Evolutionary conservation across 2,329 filamentous ascomycete species (phyloP).

Genomic region (Gremmenia infestans): DNA sequence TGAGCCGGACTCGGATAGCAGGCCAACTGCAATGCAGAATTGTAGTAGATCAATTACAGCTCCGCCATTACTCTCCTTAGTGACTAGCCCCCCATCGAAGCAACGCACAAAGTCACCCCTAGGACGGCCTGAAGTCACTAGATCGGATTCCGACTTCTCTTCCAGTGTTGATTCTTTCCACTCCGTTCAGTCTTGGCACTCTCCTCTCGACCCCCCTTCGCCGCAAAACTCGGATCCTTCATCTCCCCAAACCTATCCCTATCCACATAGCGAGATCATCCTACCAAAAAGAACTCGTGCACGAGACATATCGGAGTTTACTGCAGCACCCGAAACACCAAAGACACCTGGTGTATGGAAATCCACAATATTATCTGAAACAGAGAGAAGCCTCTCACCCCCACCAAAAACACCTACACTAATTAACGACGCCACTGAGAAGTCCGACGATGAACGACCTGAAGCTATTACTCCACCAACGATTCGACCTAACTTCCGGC

Average conservation of each 20-base stretch:
- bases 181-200: conserved; percentile 48
- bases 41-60: conserved; percentile 34
- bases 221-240: conserved; percentile 41
- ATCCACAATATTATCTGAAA: conserved; percentile 5
- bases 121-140: conserved; percentile 18
- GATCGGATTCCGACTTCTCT: conserved; percentile 35
- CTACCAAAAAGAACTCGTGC: conserved; percentile 32
- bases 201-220: conserved; percentile 39
- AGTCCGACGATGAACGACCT: conserved; percentile 36
- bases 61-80: conserved; percentile 39
- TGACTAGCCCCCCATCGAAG: conserved; percentile 39
- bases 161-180: conserved; percentile 51
- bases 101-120: conserved; percentile 22
- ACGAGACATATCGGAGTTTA: conserved; percentile 33
- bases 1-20: conserved; percentile 27
- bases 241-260: conserved; percentile 33
- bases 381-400: conserved; percentile 13
- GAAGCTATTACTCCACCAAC: conserved; percentile 34
- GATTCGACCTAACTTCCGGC: conserved; percentile 33
- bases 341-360: conserved; percentile 24
- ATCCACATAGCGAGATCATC: conserved; percentile 38
- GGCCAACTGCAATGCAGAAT: conserved; percentile 29
- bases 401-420: conserved; percentile 41
- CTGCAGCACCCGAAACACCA: conserved; percentile 23
- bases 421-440: conserved; percentile 37